Percentiles rank a stretch among this genome's conserved stretches.
Evolutionary conservation across 2,329 filamentous ascomycete species (phyloP).

Genomic region (Zasmidium angulare): DNA sequence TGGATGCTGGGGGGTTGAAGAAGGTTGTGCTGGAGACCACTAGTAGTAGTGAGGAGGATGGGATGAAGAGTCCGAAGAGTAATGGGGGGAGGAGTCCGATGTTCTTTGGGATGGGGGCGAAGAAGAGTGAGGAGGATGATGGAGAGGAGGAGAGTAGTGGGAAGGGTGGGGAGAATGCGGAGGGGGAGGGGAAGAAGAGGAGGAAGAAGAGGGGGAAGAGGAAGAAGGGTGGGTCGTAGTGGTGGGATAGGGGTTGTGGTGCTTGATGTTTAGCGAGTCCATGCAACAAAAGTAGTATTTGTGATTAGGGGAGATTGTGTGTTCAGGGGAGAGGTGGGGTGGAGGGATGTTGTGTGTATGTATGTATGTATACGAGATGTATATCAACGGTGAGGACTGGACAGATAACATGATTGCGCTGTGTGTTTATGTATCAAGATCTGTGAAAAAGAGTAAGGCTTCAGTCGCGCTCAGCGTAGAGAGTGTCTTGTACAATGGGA

Average conservation of each 20-base stretch:
- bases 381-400: background rate
- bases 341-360: too few relatives aligned
- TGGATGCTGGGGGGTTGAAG: conserved; percentile 70
- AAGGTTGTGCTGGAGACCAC: conserved; percentile 74
- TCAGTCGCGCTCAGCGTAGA: too few relatives aligned
- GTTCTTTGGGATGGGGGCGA: conserved; percentile 1
- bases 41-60: conserved; percentile 46
- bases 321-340: too few relatives aligned
- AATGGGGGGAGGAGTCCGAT: background rate
- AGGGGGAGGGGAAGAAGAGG: conserved; percentile 14
- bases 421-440: too few relatives aligned
- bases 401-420: background rate
- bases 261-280: too few relatives aligned
- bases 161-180: conserved; percentile 5
- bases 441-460: background rate
- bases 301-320: too few relatives aligned
- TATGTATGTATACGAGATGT: background rate
- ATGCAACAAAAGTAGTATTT: too few relatives aligned
- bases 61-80: background rate
- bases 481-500: too few relatives aligned
- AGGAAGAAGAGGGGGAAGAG: conserved; percentile 26
- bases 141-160: background rate
- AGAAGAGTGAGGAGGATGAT: conserved; percentile 16
- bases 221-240: conserved; percentile 15
- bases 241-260: background rate